phyloP scores from a whole-genome alignment of 1,284 basidiomycete species.

The Trichosporon faecale region DNA sequence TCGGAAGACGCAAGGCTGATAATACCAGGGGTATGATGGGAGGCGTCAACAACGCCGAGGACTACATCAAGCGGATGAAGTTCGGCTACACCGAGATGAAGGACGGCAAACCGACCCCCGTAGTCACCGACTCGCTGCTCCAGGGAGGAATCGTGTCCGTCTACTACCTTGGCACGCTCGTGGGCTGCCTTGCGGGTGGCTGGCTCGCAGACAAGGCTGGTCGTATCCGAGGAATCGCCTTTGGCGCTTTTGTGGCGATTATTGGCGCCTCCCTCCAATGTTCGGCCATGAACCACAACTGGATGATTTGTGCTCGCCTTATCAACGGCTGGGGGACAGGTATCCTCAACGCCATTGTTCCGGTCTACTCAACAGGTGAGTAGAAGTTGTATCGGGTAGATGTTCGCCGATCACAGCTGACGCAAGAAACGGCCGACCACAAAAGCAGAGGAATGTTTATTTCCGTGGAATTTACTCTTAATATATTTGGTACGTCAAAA shows the following conservation, averaged over 20 bases:
- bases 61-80: constrained; percentile 32
- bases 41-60: constrained; percentile 32
- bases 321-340: constrained; percentile 54
- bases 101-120: constrained; percentile 32
- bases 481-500: constrained; percentile 17
- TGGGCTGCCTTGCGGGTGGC: constrained; percentile 36
- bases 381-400: too few relatives aligned
- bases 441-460: constrained; percentile 60
- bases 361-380: constrained; percentile 36
- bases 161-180: constrained; percentile 39
- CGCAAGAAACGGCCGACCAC: constrained; percentile 54
- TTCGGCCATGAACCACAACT: constrained; percentile 61
- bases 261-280: constrained; percentile 61
- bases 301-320: constrained; percentile 61
- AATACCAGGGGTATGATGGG: constrained; percentile 26
- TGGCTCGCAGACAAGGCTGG: constrained; percentile 42
- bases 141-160: constrained; percentile 44
- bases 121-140: constrained; percentile 57
- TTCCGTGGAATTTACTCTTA: constrained; percentile 53
- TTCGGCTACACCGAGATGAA: constrained; percentile 29
- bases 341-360: constrained; percentile 61
- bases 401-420: too few relatives aligned
- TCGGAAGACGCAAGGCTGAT: constrained; percentile 14
- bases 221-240: constrained; percentile 60
- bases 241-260: constrained; percentile 42